Conservation (phyloP, 192 early-diverging fungal species). For the Lobosporangium transversale region DNA sequence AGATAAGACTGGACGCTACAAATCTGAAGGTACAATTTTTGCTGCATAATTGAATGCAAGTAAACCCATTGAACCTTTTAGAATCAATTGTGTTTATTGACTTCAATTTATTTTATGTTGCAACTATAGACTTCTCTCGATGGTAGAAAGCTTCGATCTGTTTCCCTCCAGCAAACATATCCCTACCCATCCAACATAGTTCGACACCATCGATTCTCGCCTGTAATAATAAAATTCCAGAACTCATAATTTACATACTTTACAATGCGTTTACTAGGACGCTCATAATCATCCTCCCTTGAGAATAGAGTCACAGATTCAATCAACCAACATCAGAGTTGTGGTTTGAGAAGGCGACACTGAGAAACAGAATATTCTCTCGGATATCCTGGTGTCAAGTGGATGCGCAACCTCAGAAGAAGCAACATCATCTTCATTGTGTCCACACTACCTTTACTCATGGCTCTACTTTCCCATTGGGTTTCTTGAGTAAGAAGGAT, state of each 20-base stretch:
- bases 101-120: neutral
- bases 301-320: slow-evolving; percentile 39
- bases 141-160: slow-evolving; percentile 13
- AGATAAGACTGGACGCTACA: slow-evolving; percentile 48
- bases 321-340: slow-evolving; percentile 19
- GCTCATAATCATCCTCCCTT: slow-evolving; percentile 5
- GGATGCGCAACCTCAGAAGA: slow-evolving; percentile 7
- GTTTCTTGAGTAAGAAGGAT: too few relatives aligned
- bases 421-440: too few relatives aligned
- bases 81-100: neutral
- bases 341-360: slow-evolving; percentile 51
- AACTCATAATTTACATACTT: neutral
- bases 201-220: too few relatives aligned
- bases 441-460: too few relatives aligned
- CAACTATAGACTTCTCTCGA: slow-evolving; percentile 43
- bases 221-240: slow-evolving; percentile 12
- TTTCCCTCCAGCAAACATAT: neutral
- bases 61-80: too few relatives aligned
- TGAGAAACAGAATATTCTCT: slow-evolving; percentile 20
- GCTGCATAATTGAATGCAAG: neutral
- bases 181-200: too few relatives aligned
- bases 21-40: slow-evolving; percentile 35
- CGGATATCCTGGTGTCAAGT: slow-evolving; percentile 14
- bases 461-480: too few relatives aligned
- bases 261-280: neutral